phyloP scores from a whole-genome alignment of 2,329 filamentous ascomycete species.

The Trichoderma sp. region DNA sequence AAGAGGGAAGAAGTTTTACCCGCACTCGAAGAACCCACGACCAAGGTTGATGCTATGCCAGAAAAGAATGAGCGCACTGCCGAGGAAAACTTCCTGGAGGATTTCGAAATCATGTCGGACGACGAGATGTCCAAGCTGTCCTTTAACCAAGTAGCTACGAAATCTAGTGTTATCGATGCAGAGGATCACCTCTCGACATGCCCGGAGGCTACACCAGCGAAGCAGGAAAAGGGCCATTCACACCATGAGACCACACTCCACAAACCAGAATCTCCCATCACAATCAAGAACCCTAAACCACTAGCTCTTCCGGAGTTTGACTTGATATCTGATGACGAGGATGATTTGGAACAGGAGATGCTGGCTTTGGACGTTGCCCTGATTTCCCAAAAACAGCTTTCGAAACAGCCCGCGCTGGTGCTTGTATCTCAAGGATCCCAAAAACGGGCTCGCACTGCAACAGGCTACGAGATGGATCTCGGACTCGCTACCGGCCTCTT shows the following conservation, averaged over 20 bases:
- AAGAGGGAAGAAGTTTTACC: too few species aligned
- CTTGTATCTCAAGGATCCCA: neutral
- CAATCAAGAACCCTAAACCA: neutral
- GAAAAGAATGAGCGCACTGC: neutral
- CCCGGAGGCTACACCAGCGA: neutral
- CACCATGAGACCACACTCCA: neutral
- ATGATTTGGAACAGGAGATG: constrained; percentile 32
- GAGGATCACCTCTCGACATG: neutral
- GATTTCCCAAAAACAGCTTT: neutral
- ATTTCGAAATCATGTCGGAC: neutral
- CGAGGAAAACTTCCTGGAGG: neutral
- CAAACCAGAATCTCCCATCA: neutral
- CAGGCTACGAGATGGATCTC: neutral
- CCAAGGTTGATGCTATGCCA: neutral
- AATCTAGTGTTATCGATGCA: neutral
- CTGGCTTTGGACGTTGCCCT: constrained; percentile 27
- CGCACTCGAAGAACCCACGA: neutral
- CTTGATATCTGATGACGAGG: constrained; percentile 29
- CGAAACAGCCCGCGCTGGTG: neutral
- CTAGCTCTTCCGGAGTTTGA: constrained; percentile 21
- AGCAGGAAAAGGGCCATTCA: neutral
- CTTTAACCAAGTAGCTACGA: neutral
- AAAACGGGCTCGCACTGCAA: neutral
- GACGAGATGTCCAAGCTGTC: neutral
- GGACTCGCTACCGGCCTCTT: neutral